Evolutionary conservation across 768 basidiomycete genomes (phyloP).

Genomic region (Asterophora parasitica): DNA sequence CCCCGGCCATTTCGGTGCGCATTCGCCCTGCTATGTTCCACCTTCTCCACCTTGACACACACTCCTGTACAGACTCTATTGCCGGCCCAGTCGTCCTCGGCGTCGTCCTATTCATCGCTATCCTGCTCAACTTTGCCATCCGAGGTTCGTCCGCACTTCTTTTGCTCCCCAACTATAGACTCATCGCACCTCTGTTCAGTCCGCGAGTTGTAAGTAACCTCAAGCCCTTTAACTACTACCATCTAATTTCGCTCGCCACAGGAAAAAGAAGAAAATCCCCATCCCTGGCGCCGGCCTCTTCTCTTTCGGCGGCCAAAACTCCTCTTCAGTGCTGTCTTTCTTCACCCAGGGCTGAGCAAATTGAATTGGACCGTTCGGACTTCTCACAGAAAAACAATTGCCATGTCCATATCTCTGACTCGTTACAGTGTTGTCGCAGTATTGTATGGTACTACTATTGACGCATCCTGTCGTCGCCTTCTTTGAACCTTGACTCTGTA

Average conservation of each 20-base stretch:
- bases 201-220: constrained; percentile 47
- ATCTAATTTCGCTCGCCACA: constrained; percentile 2
- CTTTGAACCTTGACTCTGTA: too few relatives aligned
- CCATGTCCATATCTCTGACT: neutral
- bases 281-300: constrained; percentile 26
- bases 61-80: constrained; percentile 59
- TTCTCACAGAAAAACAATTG: neutral
- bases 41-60: neutral
- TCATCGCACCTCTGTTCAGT: constrained; percentile 31
- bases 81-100: constrained; percentile 83
- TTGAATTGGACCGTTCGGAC: neutral
- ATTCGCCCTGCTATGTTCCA: neutral
- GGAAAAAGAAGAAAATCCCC: constrained; percentile 23
- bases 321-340: constrained; percentile 3
- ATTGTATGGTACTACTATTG: too few relatives aligned
- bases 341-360: constrained; percentile 3
- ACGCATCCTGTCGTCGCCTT: too few relatives aligned
- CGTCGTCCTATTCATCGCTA: constrained; percentile 76
- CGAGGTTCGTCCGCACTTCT: constrained; percentile 50
- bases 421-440: neutral
- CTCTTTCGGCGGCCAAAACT: neutral
- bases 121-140: constrained; percentile 84
- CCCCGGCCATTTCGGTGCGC: constrained; percentile 83
- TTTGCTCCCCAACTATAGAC: constrained; percentile 6
- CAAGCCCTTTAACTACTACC: neutral